Percentiles rank a stretch among this genome's conserved stretches.
Conservation (phyloP, 352 stramenopile species). For the Globisporangium iwayamae region DNA sequence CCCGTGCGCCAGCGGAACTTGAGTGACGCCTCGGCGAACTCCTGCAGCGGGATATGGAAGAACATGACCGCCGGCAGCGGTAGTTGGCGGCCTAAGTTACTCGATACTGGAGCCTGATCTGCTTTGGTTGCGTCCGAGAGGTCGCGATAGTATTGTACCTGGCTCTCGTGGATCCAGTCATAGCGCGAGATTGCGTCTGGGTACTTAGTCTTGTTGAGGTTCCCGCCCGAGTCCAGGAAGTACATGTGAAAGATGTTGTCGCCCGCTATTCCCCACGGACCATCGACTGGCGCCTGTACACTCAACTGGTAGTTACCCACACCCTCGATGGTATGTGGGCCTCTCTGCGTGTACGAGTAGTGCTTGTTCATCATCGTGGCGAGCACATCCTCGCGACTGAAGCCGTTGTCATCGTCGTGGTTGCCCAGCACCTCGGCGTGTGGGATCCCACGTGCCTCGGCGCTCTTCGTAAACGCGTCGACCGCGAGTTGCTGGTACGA, state of each 20-base stretch:
- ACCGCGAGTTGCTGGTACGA: constrained; percentile 30
- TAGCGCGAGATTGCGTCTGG: constrained; percentile 27
- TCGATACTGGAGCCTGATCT: too few relatives aligned
- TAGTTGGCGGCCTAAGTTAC: not conserved
- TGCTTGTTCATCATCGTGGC: constrained; percentile 28
- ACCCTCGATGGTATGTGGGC: constrained; percentile 39
- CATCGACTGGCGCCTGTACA: constrained; percentile 33
- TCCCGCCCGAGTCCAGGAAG: constrained; percentile 55
- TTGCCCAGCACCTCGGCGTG: constrained; percentile 68
- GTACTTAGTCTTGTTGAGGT: constrained; percentile 26
- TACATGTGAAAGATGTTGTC: constrained; percentile 61
- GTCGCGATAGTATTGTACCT: constrained; percentile 17
- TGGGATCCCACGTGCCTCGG: constrained; percentile 41
- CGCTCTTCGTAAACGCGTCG: constrained; percentile 29
- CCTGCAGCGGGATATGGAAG: constrained; percentile 15
- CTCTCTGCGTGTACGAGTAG: constrained; percentile 46
- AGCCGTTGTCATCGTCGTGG: constrained; percentile 50
- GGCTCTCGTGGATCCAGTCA: constrained; percentile 46
- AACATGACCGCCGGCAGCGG: constrained; percentile 45
- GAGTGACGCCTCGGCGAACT: constrained; percentile 1
- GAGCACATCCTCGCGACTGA: constrained; percentile 40
- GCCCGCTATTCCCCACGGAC: constrained; percentile 31
- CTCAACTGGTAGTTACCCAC: constrained; percentile 67
- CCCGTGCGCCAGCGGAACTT: constrained; percentile 1
- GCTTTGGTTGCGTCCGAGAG: too few relatives aligned